Evolutionary conservation across 768 basidiomycete species (phyloP), one percentile per base, ranked within the genome.

Genomic region (Exidia glandulosa): DNA sequence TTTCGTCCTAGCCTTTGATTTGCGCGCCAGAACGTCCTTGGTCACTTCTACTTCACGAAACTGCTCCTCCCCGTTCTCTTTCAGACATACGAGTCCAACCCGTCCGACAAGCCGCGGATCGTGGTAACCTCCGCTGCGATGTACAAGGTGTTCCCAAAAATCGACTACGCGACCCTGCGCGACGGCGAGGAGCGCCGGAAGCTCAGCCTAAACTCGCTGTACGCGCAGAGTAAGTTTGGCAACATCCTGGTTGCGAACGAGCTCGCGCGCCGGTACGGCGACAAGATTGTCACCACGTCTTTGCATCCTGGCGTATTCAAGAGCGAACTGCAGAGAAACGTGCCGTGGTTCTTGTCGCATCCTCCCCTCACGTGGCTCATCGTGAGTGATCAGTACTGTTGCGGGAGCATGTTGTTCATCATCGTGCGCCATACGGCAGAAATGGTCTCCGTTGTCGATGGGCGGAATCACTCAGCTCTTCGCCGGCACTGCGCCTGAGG

Each of bases 81-180:
- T 10, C 61, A 29, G 56, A 62, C 58, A 14, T 61, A 61, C 47
- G 25, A 57, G n/a, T 2, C 50, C 25, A 54, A 75, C 3, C 66
- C 75, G 1, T 75, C 76, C 50, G 23, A 29, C 52, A 76, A 76
- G 54, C 68, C 74, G 3, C 80, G 83, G 36, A 67, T 84, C 34
- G 70, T 84, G 45, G 79, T 72, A 2, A 73, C 74, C 9, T 75
- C 80, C 3, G 81, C 83, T 2, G 66, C 71, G 1, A 74, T 65
- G 1, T 72, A 73, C 47, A 70, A 62, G 65, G 65, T 62, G 29
- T 52, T 59, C n/a, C 50, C 50, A 25, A 57, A 7, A n/a, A 60
- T 81, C 52, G 61, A 76, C 57, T 80, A 74, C 59, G 66, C 69
- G 27, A 72, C 77, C 1, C 69, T 81, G 61, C 75, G 71, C 61